Evolutionary conservation across 2,329 filamentous ascomycete species (phyloP), one percentile per base, ranked within the genome.

Genomic region (Penicillium fuscoglaucum): DNA sequence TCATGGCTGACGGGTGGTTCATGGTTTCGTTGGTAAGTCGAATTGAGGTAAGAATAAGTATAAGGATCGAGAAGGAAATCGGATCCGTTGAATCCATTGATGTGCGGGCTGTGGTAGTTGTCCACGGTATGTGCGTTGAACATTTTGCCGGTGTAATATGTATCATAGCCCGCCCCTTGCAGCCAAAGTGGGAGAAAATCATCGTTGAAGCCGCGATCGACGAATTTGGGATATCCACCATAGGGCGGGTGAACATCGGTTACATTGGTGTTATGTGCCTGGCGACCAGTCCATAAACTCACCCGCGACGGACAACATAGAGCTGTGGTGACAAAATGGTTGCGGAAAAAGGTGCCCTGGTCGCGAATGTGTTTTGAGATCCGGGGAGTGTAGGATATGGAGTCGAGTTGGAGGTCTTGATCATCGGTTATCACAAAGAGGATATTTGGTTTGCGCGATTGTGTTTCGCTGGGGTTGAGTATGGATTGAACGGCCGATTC

Each of bases 221-320:
- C 70, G 55, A 84, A 82, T 61, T 83, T 83, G 5, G 81, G 80
- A 60, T 80, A 83, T 6, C 76, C 70, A 2, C 69, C 82, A 59
- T 83, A 83, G 12, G 82, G 83, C 48, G 84, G 73, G 0, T 70
- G 71, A 1, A 84, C 79, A 66, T 83, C 80, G 0, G 88, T 90
- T 1, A 90, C 85, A 63, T 90, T 90, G 0, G 87, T 89, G 62
- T 89, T 90, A 64, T 90, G 88, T 0, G 87, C 85, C 7, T 84
- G 81, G 66, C 83, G 84, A 0, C 88, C 87, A 0, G 87, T 89
- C 81, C 82, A 85, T 1, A 90, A 71, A 15, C 82, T 84, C 2
- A 88, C 87, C 2, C 88, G 79, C 0, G 87, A 86, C 0, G 88
- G 88, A 63, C 88, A 90, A 70, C 88, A 90, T 0, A 89, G 71